Percentiles rank a stretch among this genome's conserved stretches.
These are phyloP conservation scores for Starmerella cellae DNA, from an alignment of 805 yeast genomes.

Conservation along the genomic window DNA sequence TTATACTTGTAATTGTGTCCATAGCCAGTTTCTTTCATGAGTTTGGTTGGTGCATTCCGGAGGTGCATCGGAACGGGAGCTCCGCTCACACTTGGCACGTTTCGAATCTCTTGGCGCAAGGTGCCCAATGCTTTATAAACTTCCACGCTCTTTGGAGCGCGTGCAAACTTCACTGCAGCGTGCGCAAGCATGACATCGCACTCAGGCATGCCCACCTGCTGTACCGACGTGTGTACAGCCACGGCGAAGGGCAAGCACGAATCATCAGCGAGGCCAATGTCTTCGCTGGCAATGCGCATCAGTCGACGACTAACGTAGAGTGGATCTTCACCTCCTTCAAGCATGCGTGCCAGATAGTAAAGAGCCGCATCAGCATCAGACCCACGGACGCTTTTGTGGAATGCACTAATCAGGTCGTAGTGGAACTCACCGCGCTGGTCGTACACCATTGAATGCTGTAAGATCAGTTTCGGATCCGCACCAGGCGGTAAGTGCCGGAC, in stretches of 20 bases:
- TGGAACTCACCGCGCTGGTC: conserved; percentile 86
- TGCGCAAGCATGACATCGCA: conserved; percentile 82
- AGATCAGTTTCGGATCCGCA: conserved; percentile 27
- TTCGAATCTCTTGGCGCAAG: conserved; percentile 45
- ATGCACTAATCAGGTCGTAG: conserved; percentile 90
- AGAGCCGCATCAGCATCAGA: conserved; percentile 80
- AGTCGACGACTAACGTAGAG: conserved; percentile 76
- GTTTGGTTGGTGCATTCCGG: conserved; percentile 84
- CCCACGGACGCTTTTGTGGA: conserved; percentile 87
- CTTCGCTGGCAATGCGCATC: conserved; percentile 93
- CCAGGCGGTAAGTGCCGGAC: conserved; percentile 19
- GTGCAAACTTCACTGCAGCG: conserved; percentile 79
- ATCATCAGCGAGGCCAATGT: conserved; percentile 76
- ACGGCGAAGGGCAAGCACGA: conserved; percentile 74
- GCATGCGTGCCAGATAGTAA: conserved; percentile 76
- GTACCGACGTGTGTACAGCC: conserved; percentile 73
- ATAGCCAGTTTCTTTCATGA: conserved; percentile 84
- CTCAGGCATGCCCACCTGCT: conserved; percentile 89
- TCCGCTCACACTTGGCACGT: conserved; percentile 45
- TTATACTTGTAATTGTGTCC: conserved; percentile 78
- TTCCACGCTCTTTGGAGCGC: conserved; percentile 74
- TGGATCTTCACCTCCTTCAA: conserved; percentile 89
- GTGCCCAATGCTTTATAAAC: conserved; percentile 68
- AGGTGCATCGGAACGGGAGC: conserved; percentile 57
- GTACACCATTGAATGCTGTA: conserved; percentile 47